These are phyloP conservation scores for Suillus cothurnatus DNA, from an alignment of 768 basidiomycete species.

Conservation along the genomic window DNA sequence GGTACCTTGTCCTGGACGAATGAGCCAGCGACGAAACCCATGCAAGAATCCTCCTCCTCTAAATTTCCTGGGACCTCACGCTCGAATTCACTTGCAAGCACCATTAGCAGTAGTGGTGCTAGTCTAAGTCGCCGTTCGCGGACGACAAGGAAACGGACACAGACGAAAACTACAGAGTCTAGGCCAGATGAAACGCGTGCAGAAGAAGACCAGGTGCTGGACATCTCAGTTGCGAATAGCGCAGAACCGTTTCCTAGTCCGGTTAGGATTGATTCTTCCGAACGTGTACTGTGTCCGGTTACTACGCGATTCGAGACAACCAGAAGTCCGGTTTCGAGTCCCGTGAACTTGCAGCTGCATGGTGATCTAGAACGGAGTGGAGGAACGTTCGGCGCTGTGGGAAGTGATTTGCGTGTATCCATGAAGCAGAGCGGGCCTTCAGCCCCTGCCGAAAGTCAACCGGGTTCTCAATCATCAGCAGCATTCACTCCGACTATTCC, in stretches of 20 bases:
- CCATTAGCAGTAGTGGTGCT: slow-evolving; percentile 49
- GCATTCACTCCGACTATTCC: neutral
- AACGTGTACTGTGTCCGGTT: slow-evolving; percentile 10
- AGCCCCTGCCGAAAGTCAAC: slow-evolving; percentile 15
- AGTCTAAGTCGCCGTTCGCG: slow-evolving; percentile 53
- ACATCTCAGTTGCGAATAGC: slow-evolving; percentile 31
- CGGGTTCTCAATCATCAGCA: neutral
- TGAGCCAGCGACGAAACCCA: slow-evolving; percentile 25
- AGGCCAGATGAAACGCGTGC: slow-evolving; percentile 21
- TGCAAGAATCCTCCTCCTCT: slow-evolving; percentile 33
- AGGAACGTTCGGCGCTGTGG: slow-evolving; percentile 26
- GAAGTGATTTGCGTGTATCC: slow-evolving; percentile 11
- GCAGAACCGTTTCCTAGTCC: slow-evolving; percentile 7
- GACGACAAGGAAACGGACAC: slow-evolving; percentile 55
- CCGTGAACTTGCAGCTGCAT: slow-evolving; percentile 14
- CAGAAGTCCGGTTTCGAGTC: slow-evolving; percentile 13
- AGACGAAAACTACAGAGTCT: slow-evolving; percentile 45
- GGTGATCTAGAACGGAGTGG: slow-evolving; percentile 27
- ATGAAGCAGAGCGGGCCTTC: slow-evolving; percentile 13
- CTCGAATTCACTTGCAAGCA: slow-evolving; percentile 36
- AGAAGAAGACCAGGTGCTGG: slow-evolving; percentile 26
- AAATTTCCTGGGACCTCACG: slow-evolving; percentile 34
- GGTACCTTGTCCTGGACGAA: slow-evolving; percentile 24
- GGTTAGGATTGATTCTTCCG: slow-evolving; percentile 15
- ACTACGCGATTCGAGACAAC: slow-evolving; percentile 20